A percentile compares a stretch with the other conserved stretches of the same genome.
Conservation (phyloP, 2,329 filamentous ascomycete genomes). For the Diaporthe aspalathi region DNA sequence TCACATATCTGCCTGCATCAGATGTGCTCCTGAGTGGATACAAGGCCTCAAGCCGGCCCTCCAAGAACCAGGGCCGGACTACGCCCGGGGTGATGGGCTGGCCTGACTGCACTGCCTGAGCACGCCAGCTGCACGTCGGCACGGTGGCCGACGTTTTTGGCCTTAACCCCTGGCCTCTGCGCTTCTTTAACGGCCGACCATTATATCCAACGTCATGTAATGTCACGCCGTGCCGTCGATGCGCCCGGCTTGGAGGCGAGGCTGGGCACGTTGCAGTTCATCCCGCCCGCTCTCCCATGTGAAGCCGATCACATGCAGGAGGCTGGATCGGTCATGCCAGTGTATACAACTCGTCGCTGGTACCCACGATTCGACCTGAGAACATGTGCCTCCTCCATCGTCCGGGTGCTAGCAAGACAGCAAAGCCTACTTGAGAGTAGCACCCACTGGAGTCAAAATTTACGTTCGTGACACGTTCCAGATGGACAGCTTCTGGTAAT, state of each 20-base stretch:
- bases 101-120: neutral
- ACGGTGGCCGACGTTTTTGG: neutral
- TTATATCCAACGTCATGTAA: too few relatives aligned
- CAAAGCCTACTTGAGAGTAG: neutral
- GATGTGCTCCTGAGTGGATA: neutral
- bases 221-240: neutral
- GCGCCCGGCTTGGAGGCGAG: neutral
- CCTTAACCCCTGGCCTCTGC: too few relatives aligned
- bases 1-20: constrained; percentile 7
- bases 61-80: too few relatives aligned
- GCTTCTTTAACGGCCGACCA: too few relatives aligned
- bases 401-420: neutral
- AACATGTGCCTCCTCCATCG: neutral
- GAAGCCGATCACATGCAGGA: neutral
- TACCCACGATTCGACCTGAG: too few relatives aligned
- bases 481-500: neutral
- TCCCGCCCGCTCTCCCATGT: neutral
- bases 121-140: neutral
- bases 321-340: too few relatives aligned
- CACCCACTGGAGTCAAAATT: neutral
- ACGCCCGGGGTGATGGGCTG: too few relatives aligned
- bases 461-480: neutral
- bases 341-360: neutral
- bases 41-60: neutral
- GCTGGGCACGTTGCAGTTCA: neutral